A percentile compares a stretch with the other conserved stretches of the same genome.
Conservation (phyloP, 768 basidiomycete genomes). For the Trametes meyenii region DNA sequence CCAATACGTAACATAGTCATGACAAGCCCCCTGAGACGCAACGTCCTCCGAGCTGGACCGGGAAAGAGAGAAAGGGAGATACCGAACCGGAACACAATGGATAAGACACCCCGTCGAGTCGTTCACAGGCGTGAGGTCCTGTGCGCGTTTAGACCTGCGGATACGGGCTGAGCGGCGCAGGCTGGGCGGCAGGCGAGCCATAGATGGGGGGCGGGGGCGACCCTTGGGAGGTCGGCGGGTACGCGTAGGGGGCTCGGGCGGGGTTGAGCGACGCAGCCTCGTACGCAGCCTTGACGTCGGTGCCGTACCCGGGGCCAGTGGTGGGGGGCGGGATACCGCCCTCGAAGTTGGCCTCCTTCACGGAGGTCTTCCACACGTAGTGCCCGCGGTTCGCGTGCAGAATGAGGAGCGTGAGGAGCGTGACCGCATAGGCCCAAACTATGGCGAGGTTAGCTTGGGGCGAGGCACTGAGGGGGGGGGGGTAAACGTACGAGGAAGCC, state of each 20-base stretch:
- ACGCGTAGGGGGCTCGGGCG: constrained; percentile 14
- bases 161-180: background rate
- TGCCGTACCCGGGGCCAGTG: background rate
- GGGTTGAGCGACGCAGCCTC: constrained; percentile 13
- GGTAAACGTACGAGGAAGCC: constrained; percentile 27
- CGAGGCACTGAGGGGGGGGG: background rate
- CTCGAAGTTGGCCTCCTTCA: constrained; percentile 19
- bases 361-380: constrained; percentile 21
- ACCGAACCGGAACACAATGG: background rate
- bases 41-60: background rate
- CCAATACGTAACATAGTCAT: background rate
- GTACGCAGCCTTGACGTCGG: constrained; percentile 12
- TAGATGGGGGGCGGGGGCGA: constrained; percentile 10
- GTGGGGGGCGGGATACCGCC: constrained; percentile 1
- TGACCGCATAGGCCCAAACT: constrained; percentile 24
- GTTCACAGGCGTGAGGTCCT: too few species aligned
- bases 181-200: background rate
- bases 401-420: constrained; percentile 23
- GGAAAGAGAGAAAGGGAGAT: background rate
- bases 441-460: background rate
- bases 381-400: constrained; percentile 16
- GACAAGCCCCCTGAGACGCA: constrained; percentile 3
- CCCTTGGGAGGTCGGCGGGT: constrained; percentile 3
- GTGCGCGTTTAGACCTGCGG: constrained; percentile 3
- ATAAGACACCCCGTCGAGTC: too few species aligned